Base-by-base conservation (phyloP, 305 asterid species). In the Fraxinus greggii region DNA sequence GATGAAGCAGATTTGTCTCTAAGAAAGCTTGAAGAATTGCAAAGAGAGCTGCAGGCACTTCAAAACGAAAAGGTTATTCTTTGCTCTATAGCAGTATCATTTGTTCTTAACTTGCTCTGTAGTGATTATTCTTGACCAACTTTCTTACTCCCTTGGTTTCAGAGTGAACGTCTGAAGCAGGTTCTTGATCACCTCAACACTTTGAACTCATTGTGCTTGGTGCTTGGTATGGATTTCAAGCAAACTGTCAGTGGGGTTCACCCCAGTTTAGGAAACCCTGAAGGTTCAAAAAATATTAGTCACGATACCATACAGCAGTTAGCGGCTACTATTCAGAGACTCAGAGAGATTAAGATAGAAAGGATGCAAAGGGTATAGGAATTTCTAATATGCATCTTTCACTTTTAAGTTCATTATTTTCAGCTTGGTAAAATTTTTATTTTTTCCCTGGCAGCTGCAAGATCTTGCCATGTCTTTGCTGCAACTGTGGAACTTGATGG, bases 401-500 rank as follows among this genome's bases (percentile, higher is more conserved):
- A 26, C 78, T 77, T 79, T 51, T 31, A 13, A 5, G 36, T 69
- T 69, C 38, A 69, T 69, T 69, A 13, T 5, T 69, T 69, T 69
- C 74, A 67, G 2, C 40, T 0, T 12, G 75, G 24, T 17, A 31
- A 69, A 29, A 29, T 28, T 1, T 5, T 29, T 10, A 28, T 12
- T 28, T 29, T 36, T 69, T 31, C 40, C 75, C 72, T 82, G 65
- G 76, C 87, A 97, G 99, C 87, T 97, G 59, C 98, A 92, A 94
- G 97, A 97, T 86, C 94, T 94, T 1, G 98, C 96, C 15, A 89
- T 97, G 70, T 92, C 99, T 63, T 85, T 97, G 86, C 84, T 97
- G 90, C 97, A 94, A 91, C 92, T 94, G 42, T 97, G 99, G 99
- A 94, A 94, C 87, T 91, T 97, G 91, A 93, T 97, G 99, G 99